phyloP scores from a whole-genome alignment of 116 monocot genomes.

The Cymodocea nodosa region DNA sequence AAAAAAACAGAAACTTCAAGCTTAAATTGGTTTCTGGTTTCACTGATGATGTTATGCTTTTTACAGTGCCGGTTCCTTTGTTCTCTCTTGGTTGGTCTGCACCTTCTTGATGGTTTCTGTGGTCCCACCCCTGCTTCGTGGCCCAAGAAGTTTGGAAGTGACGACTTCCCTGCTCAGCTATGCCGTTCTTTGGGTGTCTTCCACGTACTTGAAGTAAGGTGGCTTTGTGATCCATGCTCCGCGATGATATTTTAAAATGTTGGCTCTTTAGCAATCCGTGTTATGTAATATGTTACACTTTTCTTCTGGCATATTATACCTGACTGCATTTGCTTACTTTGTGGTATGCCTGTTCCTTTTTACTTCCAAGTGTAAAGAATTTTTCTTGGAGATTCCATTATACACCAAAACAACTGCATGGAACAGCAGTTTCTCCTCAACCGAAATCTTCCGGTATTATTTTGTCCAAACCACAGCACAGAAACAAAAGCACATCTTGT shows the following conservation, averaged over 20 bases:
- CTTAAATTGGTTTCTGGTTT: background rate
- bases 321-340: too few species aligned
- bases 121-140: constrained; percentile 69
- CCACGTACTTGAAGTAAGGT: constrained; percentile 48
- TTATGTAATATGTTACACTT: too few species aligned
- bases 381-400: too few species aligned
- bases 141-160: constrained; percentile 79
- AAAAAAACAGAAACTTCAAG: too few species aligned
- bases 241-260: background rate
- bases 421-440: too few species aligned
- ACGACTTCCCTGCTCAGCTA: constrained; percentile 69
- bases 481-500: too few species aligned
- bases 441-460: too few species aligned
- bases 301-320: too few species aligned
- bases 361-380: too few species aligned
- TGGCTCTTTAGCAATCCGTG: constrained; percentile 2
- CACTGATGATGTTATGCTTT: constrained; percentile 2
- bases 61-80: constrained; percentile 61
- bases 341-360: too few species aligned
- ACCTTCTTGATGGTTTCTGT: constrained; percentile 96
- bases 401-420: too few species aligned
- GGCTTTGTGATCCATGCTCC: background rate
- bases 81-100: constrained; percentile 76
- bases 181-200: constrained; percentile 68
- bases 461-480: too few species aligned